Conservation (phyloP, 768 basidiomycete species). For the Boletus sp. region DNA sequence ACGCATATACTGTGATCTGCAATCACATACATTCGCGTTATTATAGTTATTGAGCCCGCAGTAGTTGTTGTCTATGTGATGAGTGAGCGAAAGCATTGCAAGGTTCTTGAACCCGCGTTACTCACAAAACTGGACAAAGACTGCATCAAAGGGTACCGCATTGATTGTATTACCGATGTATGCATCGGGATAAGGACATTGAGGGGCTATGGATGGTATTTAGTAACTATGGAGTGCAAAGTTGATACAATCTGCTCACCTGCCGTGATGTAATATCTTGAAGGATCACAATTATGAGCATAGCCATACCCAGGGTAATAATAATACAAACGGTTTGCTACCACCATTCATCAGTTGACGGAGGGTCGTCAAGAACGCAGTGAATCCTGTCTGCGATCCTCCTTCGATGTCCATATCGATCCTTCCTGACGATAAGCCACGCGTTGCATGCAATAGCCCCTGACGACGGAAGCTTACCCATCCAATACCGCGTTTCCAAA, state of each 20-base stretch:
- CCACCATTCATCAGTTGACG: constrained; percentile 31
- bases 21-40: constrained; percentile 37
- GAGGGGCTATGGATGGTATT: constrained; percentile 27
- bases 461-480: constrained; percentile 43
- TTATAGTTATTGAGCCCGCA: constrained; percentile 46
- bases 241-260: constrained; percentile 14
- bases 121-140: constrained; percentile 51
- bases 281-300: constrained; percentile 2
- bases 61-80: constrained; percentile 44
- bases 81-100: not conserved
- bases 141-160: constrained; percentile 44
- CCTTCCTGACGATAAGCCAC: constrained; percentile 11
- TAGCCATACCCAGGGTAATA: not conserved
- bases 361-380: constrained; percentile 32
- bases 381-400: constrained; percentile 33
- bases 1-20: not conserved
- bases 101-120: not conserved
- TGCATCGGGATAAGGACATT: constrained; percentile 51
- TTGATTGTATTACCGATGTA: constrained; percentile 43
- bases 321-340: constrained; percentile 22
- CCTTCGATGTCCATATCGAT: constrained; percentile 53
- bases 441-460: not conserved
- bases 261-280: constrained; percentile 44
- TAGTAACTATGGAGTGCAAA: not conserved
- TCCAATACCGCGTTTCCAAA: constrained; percentile 73